A percentile compares a stretch with the other conserved stretches of the same genome.
Conservation (phyloP, 768 basidiomycete species). For the Boletus pseudopeckii region DNA sequence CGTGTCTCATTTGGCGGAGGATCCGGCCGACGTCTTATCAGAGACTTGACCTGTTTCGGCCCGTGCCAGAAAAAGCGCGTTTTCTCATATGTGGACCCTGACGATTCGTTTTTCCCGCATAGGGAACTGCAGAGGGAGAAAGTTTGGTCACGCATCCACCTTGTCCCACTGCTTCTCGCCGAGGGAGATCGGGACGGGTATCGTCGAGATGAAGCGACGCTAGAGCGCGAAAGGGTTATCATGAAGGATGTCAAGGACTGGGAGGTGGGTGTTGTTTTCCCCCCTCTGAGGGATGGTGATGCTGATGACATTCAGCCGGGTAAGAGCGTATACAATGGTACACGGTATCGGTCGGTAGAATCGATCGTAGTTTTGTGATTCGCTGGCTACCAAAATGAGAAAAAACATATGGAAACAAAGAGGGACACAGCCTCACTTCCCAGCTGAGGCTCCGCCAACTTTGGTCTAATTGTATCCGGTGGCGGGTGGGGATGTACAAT, state of each 20-base stretch:
- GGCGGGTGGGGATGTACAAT: conserved; percentile 36
- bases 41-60: conserved; percentile 33
- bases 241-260: conserved; percentile 94
- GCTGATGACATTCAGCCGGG: conserved; percentile 53
- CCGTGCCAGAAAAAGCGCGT: conserved; percentile 41
- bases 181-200: conserved; percentile 92
- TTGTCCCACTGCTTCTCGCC: conserved; percentile 87
- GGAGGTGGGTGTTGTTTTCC: conserved; percentile 72
- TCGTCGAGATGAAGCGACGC: conserved; percentile 72
- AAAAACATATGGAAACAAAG: conserved; percentile 14
- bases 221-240: conserved; percentile 79
- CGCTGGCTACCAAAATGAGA: conserved; percentile 8
- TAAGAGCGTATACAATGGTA: conserved; percentile 81
- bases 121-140: conserved; percentile 94
- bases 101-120: conserved; percentile 31
- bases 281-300: not conserved
- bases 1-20: conserved; percentile 56
- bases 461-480: conserved; percentile 25
- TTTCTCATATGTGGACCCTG: conserved; percentile 42
- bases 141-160: conserved; percentile 92
- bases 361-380: conserved; percentile 58
- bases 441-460: not conserved
- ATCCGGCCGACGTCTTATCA: conserved; percentile 47
- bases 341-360: conserved; percentile 59
- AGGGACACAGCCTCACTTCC: conserved; percentile 20